A percentile compares a stretch with the other conserved stretches of the same genome.
Conservation (phyloP, 768 basidiomycete species). For the Rubroboletus satanas region DNA sequence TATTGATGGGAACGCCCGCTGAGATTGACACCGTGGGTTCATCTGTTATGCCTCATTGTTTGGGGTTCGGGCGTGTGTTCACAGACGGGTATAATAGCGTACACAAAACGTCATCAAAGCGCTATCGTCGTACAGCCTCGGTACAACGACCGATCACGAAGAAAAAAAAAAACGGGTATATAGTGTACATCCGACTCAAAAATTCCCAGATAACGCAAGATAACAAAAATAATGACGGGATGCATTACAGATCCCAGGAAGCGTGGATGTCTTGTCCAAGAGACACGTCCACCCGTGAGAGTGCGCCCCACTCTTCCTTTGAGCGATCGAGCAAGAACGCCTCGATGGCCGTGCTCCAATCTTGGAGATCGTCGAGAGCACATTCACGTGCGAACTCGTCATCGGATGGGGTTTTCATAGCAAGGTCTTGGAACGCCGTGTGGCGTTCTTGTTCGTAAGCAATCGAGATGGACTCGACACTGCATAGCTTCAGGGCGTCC, state of each 20-base stretch:
- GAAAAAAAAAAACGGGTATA: not conserved
- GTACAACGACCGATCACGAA: not conserved
- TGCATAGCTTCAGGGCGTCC: constrained; percentile 13
- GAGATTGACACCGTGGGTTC: not conserved
- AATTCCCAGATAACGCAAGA: not conserved
- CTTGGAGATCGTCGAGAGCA: constrained; percentile 30
- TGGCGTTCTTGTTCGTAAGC: constrained; percentile 14
- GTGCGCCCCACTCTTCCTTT: constrained; percentile 13
- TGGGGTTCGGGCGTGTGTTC: not conserved
- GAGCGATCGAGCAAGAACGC: constrained; percentile 16
- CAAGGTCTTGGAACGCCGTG: not conserved
- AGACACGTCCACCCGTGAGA: constrained; percentile 17
- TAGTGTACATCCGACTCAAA: no score
- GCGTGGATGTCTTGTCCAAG: constrained; percentile 16
- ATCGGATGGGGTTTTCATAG: not conserved
- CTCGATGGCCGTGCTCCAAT: constrained; percentile 24
- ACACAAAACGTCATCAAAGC: not conserved
- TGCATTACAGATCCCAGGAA: constrained; percentile 22
- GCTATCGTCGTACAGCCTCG: constrained; percentile 1
- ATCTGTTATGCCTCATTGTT: not conserved
- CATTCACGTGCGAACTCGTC: constrained; percentile 30
- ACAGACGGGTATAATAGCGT: not conserved
- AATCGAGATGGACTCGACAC: constrained; percentile 22
- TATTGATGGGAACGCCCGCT: not conserved
- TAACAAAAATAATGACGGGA: not conserved